Evolutionary conservation across 75 land plant species (phyloP).

Genomic region (Pseudotsuga menziesii): DNA sequence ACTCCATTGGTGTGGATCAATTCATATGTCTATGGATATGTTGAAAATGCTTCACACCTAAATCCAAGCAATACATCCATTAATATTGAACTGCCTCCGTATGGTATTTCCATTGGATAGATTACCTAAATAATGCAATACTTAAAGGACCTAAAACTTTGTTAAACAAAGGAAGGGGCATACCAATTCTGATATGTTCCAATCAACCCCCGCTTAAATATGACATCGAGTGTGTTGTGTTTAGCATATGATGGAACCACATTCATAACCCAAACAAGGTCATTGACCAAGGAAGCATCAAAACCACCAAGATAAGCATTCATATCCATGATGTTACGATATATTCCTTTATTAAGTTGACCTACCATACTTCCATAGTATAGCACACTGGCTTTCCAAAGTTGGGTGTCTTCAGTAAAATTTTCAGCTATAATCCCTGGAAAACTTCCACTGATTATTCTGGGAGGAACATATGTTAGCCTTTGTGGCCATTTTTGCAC

Average conservation of each 20-base stretch:
- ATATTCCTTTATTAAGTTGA: conserved; percentile 44
- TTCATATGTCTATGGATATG: conserved; percentile 56
- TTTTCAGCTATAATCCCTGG: conserved; percentile 26
- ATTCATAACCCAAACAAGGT: conserved; percentile 90
- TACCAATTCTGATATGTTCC: conserved; percentile 89
- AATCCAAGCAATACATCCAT: neutral
- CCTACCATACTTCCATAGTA: conserved; percentile 38
- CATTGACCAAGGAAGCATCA: conserved; percentile 68
- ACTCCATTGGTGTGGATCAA: conserved; percentile 41
- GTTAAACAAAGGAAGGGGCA: neutral
- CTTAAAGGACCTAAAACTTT: neutral
- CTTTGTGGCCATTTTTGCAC: conserved; percentile 47
- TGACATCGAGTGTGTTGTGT: conserved; percentile 68
- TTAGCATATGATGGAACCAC: conserved; percentile 56
- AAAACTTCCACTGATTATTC: conserved; percentile 54
- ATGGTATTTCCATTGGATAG: neutral
- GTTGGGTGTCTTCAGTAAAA: conserved; percentile 33
- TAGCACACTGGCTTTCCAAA: conserved; percentile 33
- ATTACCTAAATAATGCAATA: neutral
- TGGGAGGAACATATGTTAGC: conserved; percentile 36
- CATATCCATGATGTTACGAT: conserved; percentile 85
- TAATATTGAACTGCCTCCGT: neutral
- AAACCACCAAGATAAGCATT: conserved; percentile 79
- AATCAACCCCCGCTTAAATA: conserved; percentile 85
- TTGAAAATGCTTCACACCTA: conserved; percentile 54